A percentile compares a stretch with the other conserved stretches of the same genome.
phyloP scores from a whole-genome alignment of 2,329 filamentous ascomycete species.

The Fusarium domesticum region DNA sequence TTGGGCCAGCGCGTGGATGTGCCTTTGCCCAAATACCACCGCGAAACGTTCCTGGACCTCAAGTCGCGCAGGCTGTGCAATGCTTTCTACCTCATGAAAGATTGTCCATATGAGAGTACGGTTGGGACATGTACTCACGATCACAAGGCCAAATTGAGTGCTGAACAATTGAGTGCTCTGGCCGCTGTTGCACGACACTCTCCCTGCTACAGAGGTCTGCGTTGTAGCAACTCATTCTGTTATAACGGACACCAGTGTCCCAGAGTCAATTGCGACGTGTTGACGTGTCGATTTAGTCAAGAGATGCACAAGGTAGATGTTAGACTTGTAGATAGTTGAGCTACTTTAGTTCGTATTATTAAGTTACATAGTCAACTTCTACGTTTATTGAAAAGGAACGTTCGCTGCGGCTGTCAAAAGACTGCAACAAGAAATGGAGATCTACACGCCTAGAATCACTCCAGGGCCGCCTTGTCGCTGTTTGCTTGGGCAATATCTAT shows the following conservation, averaged over 20 bases:
- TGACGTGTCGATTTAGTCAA: constrained; percentile 16
- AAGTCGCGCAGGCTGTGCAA: constrained; percentile 35
- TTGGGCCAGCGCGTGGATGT: constrained; percentile 31
- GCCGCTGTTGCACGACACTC: constrained; percentile 30
- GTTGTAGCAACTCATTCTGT: constrained; percentile 26
- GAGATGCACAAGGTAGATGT: constrained; percentile 23
- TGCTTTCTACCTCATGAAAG: constrained; percentile 30
- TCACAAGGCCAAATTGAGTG: constrained; percentile 25
- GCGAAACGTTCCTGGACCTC: constrained; percentile 20
- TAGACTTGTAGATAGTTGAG: too few relatives aligned
- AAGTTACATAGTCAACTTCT: too few relatives aligned
- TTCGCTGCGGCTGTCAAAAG: too few relatives aligned
- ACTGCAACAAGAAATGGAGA: too few relatives aligned
- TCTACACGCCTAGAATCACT: too few relatives aligned
- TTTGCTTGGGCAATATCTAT: too few relatives aligned
- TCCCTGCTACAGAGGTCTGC: constrained; percentile 27
- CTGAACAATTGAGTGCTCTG: constrained; percentile 26
- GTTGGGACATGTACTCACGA: constrained; percentile 25
- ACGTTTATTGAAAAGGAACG: too few relatives aligned
- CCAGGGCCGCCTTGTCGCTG: too few relatives aligned
- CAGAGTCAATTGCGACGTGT: constrained; percentile 7
- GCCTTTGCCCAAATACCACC: constrained; percentile 16
- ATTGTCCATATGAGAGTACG: too few relatives aligned
- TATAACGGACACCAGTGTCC: constrained; percentile 23
- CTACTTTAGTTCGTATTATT: too few relatives aligned